phyloP scores from a whole-genome alignment of 176 grass and related monocot species.

The Saccharum officinarum region DNA sequence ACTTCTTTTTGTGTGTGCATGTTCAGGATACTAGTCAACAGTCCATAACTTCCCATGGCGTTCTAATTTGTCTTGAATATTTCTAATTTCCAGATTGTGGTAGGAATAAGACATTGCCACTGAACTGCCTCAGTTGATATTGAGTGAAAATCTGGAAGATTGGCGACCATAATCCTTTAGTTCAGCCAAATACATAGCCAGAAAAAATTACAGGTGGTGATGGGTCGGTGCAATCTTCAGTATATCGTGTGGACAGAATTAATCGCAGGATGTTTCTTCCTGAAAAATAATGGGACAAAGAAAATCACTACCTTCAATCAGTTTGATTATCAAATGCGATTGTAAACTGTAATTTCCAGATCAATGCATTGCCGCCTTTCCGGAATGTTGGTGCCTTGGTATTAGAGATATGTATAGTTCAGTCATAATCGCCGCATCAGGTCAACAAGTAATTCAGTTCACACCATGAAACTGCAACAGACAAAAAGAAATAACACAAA shows the following conservation, averaged over 20 bases:
- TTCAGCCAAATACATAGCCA: not conserved
- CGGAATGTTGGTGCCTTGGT: not conserved
- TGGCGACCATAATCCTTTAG: not conserved
- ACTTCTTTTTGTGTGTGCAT: not conserved
- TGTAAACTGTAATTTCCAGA: not conserved
- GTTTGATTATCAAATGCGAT: not conserved
- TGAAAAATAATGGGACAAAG: not conserved
- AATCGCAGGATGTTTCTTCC: not conserved
- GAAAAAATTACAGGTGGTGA: not conserved
- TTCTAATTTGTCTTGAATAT: not conserved
- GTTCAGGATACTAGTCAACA: not conserved
- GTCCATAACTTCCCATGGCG: not conserved
- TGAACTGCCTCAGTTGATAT: not conserved
- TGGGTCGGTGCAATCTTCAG: not conserved
- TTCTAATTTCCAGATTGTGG: not conserved
- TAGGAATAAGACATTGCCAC: not conserved
- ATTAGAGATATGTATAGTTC: too few relatives aligned
- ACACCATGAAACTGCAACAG: not conserved
- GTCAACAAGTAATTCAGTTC: not conserved
- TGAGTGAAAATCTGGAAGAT: not conserved
- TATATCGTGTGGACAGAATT: not conserved
- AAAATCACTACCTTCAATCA: slow-evolving; percentile 19
- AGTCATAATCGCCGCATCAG: not conserved
- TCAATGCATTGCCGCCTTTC: not conserved
- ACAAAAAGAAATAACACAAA: not conserved